phyloP scores from a whole-genome alignment of 2,329 filamentous ascomycete species.

The Leptoxyphium fumago region DNA sequence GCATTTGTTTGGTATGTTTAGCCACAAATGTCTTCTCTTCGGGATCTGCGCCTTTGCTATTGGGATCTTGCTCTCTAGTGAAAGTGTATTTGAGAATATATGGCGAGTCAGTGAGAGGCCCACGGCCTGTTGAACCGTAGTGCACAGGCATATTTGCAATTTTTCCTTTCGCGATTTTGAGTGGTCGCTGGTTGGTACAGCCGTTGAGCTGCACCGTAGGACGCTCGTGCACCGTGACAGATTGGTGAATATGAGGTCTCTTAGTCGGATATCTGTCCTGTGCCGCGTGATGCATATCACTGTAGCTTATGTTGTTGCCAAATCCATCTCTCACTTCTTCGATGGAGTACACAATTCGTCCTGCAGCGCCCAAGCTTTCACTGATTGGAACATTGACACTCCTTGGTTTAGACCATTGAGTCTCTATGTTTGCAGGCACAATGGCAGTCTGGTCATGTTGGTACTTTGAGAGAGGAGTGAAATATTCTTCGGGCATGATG shows the following conservation, averaged over 20 bases:
- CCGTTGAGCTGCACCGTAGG: constrained; percentile 57
- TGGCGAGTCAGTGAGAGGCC: constrained; percentile 43
- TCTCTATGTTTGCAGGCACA: constrained; percentile 46
- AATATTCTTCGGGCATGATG: constrained; percentile 75
- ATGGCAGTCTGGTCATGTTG: constrained; percentile 37
- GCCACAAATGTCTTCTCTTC: constrained; percentile 44
- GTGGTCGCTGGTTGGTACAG: constrained; percentile 65
- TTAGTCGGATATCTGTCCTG: constrained; percentile 26
- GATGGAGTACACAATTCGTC: constrained; percentile 77
- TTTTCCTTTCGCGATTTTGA: constrained; percentile 69
- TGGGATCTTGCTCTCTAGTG: constrained; percentile 55
- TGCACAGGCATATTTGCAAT: constrained; percentile 53
- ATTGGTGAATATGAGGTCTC: constrained; percentile 50
- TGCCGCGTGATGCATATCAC: constrained; percentile 53
- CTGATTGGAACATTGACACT: constrained; percentile 71
- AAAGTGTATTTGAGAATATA: constrained; percentile 72
- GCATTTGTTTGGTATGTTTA: constrained; percentile 47
- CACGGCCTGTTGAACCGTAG: constrained; percentile 48
- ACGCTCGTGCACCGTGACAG: constrained; percentile 74
- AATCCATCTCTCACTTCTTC: constrained; percentile 86
- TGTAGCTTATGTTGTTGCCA: constrained; percentile 72
- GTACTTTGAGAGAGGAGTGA: constrained; percentile 57
- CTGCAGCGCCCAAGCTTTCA: constrained; percentile 67
- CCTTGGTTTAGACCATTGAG: constrained; percentile 67
- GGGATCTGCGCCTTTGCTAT: constrained; percentile 54